These are phyloP conservation scores for Hibiscus trionum DNA, from an alignment of 345 rosid genomes.

Conservation along the genomic window DNA sequence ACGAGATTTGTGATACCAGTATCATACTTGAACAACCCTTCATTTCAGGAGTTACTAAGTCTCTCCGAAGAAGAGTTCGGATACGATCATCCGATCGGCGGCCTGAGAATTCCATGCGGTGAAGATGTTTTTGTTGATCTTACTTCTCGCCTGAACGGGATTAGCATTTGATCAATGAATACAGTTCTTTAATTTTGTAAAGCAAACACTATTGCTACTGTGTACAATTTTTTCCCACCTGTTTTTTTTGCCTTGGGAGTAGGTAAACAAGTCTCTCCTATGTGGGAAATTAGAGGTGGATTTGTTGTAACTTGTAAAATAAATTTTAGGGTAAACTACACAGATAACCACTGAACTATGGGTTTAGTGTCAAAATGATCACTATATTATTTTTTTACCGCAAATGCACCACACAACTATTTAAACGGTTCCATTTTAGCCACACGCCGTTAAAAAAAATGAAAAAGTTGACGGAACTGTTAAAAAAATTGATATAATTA, in stretches of 20 bases:
- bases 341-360: too few relatives aligned
- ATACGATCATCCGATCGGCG: conserved; percentile 30
- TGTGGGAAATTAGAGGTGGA: neutral
- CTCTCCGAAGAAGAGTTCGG: conserved; percentile 35
- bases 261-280: too few relatives aligned
- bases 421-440: too few relatives aligned
- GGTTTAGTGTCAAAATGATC: too few relatives aligned
- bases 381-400: too few relatives aligned
- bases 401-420: too few relatives aligned
- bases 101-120: conserved; percentile 32
- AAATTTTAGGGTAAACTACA: too few relatives aligned
- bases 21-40: conserved; percentile 23
- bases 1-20: conserved; percentile 31
- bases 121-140: conserved; percentile 22
- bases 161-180: neutral
- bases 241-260: too few relatives aligned
- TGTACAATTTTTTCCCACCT: neutral
- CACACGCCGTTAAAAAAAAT: too few relatives aligned
- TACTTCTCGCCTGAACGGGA: neutral
- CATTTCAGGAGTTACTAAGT: conserved; percentile 25
- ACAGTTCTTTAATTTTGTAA: neutral
- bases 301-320: neutral
- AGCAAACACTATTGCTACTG: neutral
- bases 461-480: too few relatives aligned
- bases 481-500: too few relatives aligned